phyloP scores from a whole-genome alignment of 2,329 filamentous ascomycete species.

The Sporothrix protearum region DNA sequence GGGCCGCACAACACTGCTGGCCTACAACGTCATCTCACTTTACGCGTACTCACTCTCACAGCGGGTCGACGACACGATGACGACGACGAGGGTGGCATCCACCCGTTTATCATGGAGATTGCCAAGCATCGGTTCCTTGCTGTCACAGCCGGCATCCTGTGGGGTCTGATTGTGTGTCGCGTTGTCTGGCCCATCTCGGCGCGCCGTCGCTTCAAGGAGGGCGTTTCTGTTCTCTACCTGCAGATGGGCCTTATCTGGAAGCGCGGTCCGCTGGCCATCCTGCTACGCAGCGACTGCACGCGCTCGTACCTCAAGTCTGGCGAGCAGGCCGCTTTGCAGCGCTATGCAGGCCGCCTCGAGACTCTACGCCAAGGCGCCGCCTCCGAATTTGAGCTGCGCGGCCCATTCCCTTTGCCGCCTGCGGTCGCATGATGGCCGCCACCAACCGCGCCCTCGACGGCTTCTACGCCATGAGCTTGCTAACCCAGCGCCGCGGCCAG shows the following conservation, averaged over 20 bases:
- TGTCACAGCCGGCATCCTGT: constrained; percentile 81
- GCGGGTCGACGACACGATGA: constrained; percentile 73
- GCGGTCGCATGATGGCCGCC: constrained; percentile 69
- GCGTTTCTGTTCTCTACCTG: constrained; percentile 84
- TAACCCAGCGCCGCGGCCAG: constrained; percentile 74
- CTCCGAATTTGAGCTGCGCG: constrained; percentile 84
- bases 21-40: constrained; percentile 90
- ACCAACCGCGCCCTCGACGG: constrained; percentile 85
- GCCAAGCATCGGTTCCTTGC: constrained; percentile 81
- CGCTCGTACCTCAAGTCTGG: constrained; percentile 78
- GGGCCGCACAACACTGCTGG: constrained; percentile 88
- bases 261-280: constrained; percentile 75
- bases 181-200: constrained; percentile 93
- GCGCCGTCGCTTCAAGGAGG: constrained; percentile 80
- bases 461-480: constrained; percentile 93
- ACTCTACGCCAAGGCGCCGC: constrained; percentile 66
- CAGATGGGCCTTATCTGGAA: constrained; percentile 97
- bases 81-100: constrained; percentile 80
- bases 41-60: constrained; percentile 90
- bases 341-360: constrained; percentile 72
- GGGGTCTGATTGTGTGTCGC: constrained; percentile 87
- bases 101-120: constrained; percentile 84
- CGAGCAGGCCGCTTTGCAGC: constrained; percentile 82
- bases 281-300: constrained; percentile 57
- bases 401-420: constrained; percentile 74